Evolutionary conservation across 768 basidiomycete genomes (phyloP).

Genomic region (Roridomyces roridus): DNA sequence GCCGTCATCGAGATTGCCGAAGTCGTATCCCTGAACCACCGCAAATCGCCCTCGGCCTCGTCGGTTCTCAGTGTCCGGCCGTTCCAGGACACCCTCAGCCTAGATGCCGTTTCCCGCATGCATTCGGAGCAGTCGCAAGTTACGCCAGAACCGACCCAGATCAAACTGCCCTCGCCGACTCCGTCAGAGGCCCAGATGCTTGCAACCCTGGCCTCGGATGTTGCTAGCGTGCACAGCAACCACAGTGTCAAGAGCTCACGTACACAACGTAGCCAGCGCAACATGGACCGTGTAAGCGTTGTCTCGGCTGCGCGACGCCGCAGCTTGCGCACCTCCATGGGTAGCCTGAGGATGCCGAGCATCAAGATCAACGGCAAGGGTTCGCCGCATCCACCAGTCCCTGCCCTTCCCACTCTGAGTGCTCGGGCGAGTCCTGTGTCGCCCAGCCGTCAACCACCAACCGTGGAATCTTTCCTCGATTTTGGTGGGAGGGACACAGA

Average conservation of each 20-base stretch:
- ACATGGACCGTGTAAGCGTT: constrained; percentile 41
- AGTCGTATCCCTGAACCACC: constrained; percentile 42
- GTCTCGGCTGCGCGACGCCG: constrained; percentile 71
- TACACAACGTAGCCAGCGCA: constrained; percentile 29
- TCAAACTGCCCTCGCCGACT: constrained; percentile 16
- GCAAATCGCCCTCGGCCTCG: constrained; percentile 31
- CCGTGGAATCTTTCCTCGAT: constrained; percentile 38
- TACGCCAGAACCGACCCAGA: constrained; percentile 3
- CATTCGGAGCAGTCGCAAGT: constrained; percentile 8
- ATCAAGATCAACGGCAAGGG: constrained; percentile 15
- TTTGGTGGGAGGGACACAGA: constrained; percentile 30
- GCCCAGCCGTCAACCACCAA: constrained; percentile 10
- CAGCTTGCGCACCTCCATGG: constrained; percentile 67
- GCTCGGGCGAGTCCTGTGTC: constrained; percentile 1
- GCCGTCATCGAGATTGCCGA: constrained; percentile 56
- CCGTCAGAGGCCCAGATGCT: constrained; percentile 6
- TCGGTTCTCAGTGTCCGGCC: constrained; percentile 2
- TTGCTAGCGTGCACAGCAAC: constrained; percentile 45
- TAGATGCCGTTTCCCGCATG: constrained; percentile 18
- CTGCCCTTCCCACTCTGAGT: constrained; percentile 4
- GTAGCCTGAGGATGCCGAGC: constrained; percentile 67
- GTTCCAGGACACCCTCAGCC: neutral
- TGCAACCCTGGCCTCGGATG: constrained; percentile 35
- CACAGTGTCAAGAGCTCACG: constrained; percentile 34
- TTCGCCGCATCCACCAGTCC: constrained; percentile 25